Base-by-base conservation (phyloP, 139 green algal species). In the Micromonas commoda region DNA sequence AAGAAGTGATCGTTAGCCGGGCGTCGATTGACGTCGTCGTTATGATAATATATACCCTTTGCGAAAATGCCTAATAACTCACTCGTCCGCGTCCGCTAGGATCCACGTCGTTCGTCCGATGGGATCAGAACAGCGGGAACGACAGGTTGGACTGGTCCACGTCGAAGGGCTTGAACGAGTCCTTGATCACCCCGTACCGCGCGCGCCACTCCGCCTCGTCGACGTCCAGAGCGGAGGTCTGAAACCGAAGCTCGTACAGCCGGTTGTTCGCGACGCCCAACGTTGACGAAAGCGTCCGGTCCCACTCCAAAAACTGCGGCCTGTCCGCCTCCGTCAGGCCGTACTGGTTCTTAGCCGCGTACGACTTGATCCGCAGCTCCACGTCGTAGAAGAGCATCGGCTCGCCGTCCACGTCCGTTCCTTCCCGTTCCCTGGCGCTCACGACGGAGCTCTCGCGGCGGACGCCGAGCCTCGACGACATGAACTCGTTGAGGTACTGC, bases 401-500 rank as follows among this genome's bases (percentile, higher is more conserved):
- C 16, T 53, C 73, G n/a, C 33, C 61, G 20, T 53, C 71, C 1
- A 53, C 1, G 9, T 20, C 71, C 73, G 73, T 37, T 5, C 13
- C 76, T 13, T 33, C 77, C 37, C 77, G 77, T 32, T 76, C 60
- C 21, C 19, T n/a, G n/a, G 64, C 61, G 53, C 45, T 60, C n/a
- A 84, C 29, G 16, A 75, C 37, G 32, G 45, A 38, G 23, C 37
- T 75, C 37, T 75, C 68, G 0, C 91, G 75, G 64, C 84, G 77
- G 69, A 94, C 88, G 66, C 91, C 91, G 24, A 99, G 80, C 3
- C 95, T 87, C 3, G 95, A 98, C 45, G 90, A 96, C 92, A 97
- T 97, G 76, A 97, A 96, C 85, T 99, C 95, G 21, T 28, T 88
- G 31, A 97, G 73, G 79, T 89, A 96, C 83, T 94, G 88, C 52